These are phyloP conservation scores for Aspergillus ellipticus DNA, from an alignment of 495 filamentous ascomycete genomes.

Conservation along the genomic window DNA sequence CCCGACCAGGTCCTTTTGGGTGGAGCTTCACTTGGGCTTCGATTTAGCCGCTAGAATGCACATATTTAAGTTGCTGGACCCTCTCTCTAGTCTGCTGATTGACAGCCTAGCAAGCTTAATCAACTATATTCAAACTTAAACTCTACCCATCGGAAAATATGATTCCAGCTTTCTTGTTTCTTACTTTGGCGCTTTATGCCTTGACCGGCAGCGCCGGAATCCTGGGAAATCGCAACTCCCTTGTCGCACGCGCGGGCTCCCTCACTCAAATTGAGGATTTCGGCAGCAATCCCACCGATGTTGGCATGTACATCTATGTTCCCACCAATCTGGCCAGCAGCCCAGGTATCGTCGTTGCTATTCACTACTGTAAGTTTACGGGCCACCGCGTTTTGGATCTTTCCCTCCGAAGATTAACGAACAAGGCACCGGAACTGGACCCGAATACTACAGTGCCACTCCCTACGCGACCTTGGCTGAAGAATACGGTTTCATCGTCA, in stretches of 20 bases:
- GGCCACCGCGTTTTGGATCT: too few relatives aligned
- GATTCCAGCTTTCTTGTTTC: background rate
- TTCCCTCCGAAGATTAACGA: too few relatives aligned
- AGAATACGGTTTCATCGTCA: slow-evolving; percentile 52
- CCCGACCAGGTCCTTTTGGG: too few relatives aligned
- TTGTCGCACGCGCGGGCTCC: slow-evolving; percentile 12
- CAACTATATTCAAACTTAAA: too few relatives aligned
- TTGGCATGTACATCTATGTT: slow-evolving; percentile 52
- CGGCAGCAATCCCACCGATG: slow-evolving; percentile 39
- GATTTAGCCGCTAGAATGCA: too few relatives aligned
- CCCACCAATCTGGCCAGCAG: slow-evolving; percentile 49
- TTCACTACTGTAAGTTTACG: slow-evolving; percentile 40
- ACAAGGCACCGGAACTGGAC: slow-evolving; percentile 46
- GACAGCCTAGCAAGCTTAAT: too few relatives aligned
- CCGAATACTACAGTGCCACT: slow-evolving; percentile 45
- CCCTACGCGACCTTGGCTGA: slow-evolving; percentile 49
- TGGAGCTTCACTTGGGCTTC: too few relatives aligned
- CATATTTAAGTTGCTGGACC: too few relatives aligned
- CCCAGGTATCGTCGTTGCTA: slow-evolving; percentile 50
- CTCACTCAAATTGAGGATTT: slow-evolving; percentile 22
- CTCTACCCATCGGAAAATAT: too few relatives aligned
- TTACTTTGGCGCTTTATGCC: slow-evolving; percentile 7
- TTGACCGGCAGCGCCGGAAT: slow-evolving; percentile 8
- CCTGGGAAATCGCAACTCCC: background rate
- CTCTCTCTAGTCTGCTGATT: too few relatives aligned